Evolutionary conservation across 2,329 filamentous ascomycete genomes (phyloP).

Genomic region (Fusarium neocosmosporiellum): DNA sequence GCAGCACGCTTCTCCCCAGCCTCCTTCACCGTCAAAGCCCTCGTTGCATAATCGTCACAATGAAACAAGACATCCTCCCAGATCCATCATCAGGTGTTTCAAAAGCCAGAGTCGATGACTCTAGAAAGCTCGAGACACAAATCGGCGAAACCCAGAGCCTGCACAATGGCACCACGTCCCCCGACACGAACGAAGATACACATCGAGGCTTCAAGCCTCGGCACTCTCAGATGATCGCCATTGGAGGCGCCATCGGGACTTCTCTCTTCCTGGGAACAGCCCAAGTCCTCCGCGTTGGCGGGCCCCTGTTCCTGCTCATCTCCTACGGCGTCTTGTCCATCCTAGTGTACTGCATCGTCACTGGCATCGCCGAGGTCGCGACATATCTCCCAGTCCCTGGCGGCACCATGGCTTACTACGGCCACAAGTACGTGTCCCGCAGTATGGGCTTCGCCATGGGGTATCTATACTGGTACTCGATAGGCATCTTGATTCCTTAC

Average conservation of each 20-base stretch:
- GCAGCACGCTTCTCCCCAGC: neutral
- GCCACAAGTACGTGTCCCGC: slow-evolving; percentile 42
- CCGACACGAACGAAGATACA: neutral
- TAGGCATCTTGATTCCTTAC: neutral
- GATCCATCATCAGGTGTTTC: neutral
- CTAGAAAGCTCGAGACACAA: neutral
- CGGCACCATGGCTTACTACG: slow-evolving; percentile 39
- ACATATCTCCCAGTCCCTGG: slow-evolving; percentile 41
- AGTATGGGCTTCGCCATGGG: slow-evolving; percentile 53
- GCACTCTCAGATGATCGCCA: neutral
- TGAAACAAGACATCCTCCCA: neutral
- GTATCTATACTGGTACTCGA: slow-evolving; percentile 57
- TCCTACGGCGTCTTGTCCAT: neutral
- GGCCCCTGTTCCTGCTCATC: neutral
- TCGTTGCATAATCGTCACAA: neutral
- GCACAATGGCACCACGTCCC: neutral
- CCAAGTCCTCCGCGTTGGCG: neutral
- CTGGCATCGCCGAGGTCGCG: slow-evolving; percentile 38
- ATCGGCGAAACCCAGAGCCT: neutral
- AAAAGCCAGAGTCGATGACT: neutral
- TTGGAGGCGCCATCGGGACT: slow-evolving; percentile 20
- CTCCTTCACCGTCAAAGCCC: neutral
- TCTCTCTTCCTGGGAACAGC: slow-evolving; percentile 8
- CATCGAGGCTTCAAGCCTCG: neutral
- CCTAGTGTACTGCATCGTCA: neutral